A percentile compares a stretch with the other conserved stretches of the same genome.
Evolutionary conservation across 1,139 yeast species (phyloP).

Genomic region (Pichia sp.): DNA sequence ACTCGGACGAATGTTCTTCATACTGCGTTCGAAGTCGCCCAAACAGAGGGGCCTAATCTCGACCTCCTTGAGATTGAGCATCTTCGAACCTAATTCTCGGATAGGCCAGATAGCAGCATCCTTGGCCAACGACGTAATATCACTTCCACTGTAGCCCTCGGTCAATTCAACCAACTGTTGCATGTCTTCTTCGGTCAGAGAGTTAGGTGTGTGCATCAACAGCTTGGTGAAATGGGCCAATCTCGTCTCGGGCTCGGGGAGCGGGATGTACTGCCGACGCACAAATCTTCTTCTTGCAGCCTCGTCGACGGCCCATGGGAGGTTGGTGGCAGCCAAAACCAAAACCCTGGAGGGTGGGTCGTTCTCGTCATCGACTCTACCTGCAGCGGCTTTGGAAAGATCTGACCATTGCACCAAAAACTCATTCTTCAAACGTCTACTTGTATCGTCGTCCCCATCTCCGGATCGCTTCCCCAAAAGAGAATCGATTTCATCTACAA

Average conservation of each 20-base stretch:
- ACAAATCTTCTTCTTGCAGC: constrained; percentile 96
- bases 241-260: constrained; percentile 86
- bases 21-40: constrained; percentile 71
- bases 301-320: constrained; percentile 98
- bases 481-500: constrained; percentile 95
- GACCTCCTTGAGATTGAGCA: constrained; percentile 79
- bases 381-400: constrained; percentile 79
- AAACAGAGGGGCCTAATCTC: constrained; percentile 77
- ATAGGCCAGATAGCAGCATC: constrained; percentile 99
- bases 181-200: constrained; percentile 60
- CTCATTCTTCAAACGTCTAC: constrained; percentile 88
- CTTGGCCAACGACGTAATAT: constrained; percentile 90
- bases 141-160: constrained; percentile 80
- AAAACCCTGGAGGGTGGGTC: constrained; percentile 67
- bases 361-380: constrained; percentile 59
- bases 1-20: constrained; percentile 85
- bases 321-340: constrained; percentile 90
- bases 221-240: constrained; percentile 66
- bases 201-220: constrained; percentile 70
- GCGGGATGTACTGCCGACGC: constrained; percentile 87
- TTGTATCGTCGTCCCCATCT: constrained; percentile 84
- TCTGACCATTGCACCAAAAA: constrained; percentile 96
- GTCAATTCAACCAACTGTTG: constrained; percentile 46
- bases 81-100: constrained; percentile 82
- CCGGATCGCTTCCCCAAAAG: constrained; percentile 77